A percentile compares a stretch with the other conserved stretches of the same genome.
Conservation (phyloP, 1,284 basidiomycete species). For the Erythrobasidium hasegawianum region DNA sequence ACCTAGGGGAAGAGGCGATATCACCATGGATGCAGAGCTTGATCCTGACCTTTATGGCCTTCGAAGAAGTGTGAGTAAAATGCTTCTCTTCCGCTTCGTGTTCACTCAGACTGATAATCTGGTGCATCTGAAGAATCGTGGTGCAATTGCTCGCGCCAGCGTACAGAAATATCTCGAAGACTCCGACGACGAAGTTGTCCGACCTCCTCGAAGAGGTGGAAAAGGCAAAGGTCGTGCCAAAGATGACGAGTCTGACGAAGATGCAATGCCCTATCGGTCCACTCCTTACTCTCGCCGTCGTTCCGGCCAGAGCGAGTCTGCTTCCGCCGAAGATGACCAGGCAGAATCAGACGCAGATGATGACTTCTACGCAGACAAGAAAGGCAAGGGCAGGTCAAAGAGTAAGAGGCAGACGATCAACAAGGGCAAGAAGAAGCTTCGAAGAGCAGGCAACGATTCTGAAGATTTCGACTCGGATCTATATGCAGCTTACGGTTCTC, state of each 20-base stretch:
- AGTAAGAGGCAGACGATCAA: not conserved
- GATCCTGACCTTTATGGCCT: constrained; percentile 45
- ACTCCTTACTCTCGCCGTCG: constrained; percentile 4
- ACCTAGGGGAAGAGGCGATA: constrained; percentile 27
- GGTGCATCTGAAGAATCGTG: constrained; percentile 7
- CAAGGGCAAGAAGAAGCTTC: constrained; percentile 26
- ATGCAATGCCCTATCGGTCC: constrained; percentile 24
- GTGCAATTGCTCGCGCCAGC: constrained; percentile 3
- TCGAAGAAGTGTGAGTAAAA: constrained; percentile 41
- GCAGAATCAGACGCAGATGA: constrained; percentile 35
- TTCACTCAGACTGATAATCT: not conserved
- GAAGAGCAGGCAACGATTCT: constrained; percentile 5
- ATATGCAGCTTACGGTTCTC: constrained; percentile 26
- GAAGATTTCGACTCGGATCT: constrained; percentile 13
- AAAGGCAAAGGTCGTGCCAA: constrained; percentile 39
- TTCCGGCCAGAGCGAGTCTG: not conserved
- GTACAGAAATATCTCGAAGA: constrained; percentile 33
- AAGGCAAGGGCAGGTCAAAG: constrained; percentile 19
- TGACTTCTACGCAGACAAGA: constrained; percentile 14
- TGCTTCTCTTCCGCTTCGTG: not conserved
- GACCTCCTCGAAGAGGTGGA: constrained; percentile 3
- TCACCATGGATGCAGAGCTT: constrained; percentile 32
- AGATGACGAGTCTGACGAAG: constrained; percentile 33
- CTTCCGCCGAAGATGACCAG: constrained; percentile 29
- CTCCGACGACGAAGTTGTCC: constrained; percentile 35